Evolutionary conservation across 768 basidiomycete species (phyloP).

Genomic region (Pholiota microspora): DNA sequence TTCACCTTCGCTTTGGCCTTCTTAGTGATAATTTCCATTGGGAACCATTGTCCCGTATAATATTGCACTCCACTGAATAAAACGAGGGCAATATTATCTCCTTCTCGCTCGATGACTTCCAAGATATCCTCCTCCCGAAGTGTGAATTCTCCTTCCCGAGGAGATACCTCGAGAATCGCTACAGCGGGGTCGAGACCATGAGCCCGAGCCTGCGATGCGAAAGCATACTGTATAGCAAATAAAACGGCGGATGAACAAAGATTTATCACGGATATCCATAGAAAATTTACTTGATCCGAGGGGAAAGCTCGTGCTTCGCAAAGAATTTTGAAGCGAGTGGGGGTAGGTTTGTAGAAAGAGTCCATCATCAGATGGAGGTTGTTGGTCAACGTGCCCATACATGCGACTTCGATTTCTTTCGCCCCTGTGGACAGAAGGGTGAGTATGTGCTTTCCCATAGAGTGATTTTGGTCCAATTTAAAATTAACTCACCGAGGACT

Average conservation of each 20-base stretch:
- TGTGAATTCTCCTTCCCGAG: conserved; percentile 79
- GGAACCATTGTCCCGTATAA: conserved; percentile 95
- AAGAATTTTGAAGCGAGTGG: conserved; percentile 85
- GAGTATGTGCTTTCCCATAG: conserved; percentile 12
- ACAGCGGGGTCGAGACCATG: conserved; percentile 76
- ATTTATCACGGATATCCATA: conserved; percentile 10
- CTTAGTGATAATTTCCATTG: conserved; percentile 78
- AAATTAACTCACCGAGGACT: conserved; percentile 65
- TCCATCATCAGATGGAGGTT: conserved; percentile 96
- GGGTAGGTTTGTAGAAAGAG: conserved; percentile 89
- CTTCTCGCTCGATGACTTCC: conserved; percentile 66
- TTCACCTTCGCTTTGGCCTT: conserved; percentile 81
- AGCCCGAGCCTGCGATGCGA: conserved; percentile 83
- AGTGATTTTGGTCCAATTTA: conserved; percentile 11
- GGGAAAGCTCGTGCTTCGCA: conserved; percentile 95
- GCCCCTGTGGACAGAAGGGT: conserved; percentile 57
- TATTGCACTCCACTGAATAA: conserved; percentile 95
- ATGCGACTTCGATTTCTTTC: conserved; percentile 85
- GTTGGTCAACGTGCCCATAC: conserved; percentile 92
- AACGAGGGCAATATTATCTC: conserved; percentile 80
- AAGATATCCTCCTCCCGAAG: conserved; percentile 91
- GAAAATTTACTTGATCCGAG: conserved; percentile 81
- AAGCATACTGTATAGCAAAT: conserved; percentile 73
- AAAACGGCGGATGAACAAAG: conserved; percentile 6
- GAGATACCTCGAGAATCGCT: conserved; percentile 75